Percentiles rank a stretch among this genome's conserved stretches.
Evolutionary conservation across 1,284 basidiomycete species (phyloP).

Genomic region (Naganishia albida): DNA sequence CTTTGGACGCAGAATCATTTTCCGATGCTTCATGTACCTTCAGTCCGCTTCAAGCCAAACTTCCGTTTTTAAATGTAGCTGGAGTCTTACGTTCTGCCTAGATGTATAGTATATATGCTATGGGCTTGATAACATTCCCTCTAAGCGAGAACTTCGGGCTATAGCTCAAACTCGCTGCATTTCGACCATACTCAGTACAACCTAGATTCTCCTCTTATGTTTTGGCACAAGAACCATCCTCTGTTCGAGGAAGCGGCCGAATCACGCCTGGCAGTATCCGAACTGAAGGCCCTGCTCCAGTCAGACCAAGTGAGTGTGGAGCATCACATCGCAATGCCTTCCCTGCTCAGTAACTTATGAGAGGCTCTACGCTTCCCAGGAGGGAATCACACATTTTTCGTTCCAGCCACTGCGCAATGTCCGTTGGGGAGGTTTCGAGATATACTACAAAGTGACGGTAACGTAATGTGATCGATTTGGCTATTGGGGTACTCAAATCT

Average conservation of each 20-base stretch:
- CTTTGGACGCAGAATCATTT: too few relatives aligned
- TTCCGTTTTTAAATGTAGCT: too few relatives aligned
- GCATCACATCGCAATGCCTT: background rate
- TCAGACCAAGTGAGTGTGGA: background rate
- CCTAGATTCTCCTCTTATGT: background rate
- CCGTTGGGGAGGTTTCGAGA: background rate
- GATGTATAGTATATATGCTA: too few relatives aligned
- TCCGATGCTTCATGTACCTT: too few relatives aligned
- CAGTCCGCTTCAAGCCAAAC: too few relatives aligned
- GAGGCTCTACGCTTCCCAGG: background rate
- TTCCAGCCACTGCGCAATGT: conserved; percentile 15
- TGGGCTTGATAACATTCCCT: too few relatives aligned
- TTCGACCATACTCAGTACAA: too few relatives aligned
- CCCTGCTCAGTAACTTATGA: background rate
- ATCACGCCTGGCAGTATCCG: background rate
- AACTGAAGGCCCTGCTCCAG: conserved; percentile 8
- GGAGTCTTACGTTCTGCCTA: too few relatives aligned
- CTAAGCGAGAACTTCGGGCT: too few relatives aligned
- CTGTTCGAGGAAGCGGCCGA: background rate
- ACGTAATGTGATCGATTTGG: background rate
- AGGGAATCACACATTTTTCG: background rate
- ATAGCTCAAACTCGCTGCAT: too few relatives aligned
- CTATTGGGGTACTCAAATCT: too few relatives aligned
- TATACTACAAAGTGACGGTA: conserved; percentile 10
- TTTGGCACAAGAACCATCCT: conserved; percentile 6